A percentile compares a stretch with the other conserved stretches of the same genome.
Evolutionary conservation across 2,329 filamentous ascomycete genomes (phyloP).

Genomic region (Aspergillus vadensis): DNA sequence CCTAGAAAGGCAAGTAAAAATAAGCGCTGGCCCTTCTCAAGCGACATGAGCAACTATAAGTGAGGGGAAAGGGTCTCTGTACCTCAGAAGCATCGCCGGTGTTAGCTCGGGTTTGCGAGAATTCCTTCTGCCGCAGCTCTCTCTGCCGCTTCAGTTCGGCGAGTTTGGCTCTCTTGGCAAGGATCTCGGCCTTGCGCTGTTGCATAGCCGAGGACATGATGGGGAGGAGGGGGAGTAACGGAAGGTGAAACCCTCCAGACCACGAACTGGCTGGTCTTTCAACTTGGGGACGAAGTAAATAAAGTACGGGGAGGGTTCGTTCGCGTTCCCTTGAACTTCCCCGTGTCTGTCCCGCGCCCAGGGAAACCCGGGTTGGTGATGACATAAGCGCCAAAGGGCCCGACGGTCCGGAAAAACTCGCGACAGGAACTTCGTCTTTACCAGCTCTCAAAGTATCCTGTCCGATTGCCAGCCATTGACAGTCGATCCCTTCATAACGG

Average conservation of each 20-base stretch:
- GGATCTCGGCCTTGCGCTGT: slow-evolving; percentile 89
- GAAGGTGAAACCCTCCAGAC: slow-evolving; percentile 8
- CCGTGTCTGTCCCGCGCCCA: slow-evolving; percentile 20
- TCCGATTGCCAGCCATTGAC: slow-evolving; percentile 42
- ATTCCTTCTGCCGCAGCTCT: slow-evolving; percentile 77
- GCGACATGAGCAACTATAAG: background rate
- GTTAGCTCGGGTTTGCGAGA: slow-evolving; percentile 68
- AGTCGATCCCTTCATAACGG: slow-evolving; percentile 36
- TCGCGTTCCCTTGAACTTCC: background rate
- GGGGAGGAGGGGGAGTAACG: slow-evolving; percentile 16
- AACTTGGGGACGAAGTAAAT: background rate
- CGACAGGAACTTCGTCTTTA: slow-evolving; percentile 43
- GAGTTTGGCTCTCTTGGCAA: slow-evolving; percentile 95
- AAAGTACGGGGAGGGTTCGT: background rate
- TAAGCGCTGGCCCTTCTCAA: slow-evolving; percentile 8
- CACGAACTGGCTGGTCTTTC: background rate
- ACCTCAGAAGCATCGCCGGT: slow-evolving; percentile 72
- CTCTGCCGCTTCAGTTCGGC: slow-evolving; percentile 93
- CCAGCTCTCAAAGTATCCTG: slow-evolving; percentile 26
- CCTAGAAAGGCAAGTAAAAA: slow-evolving; percentile 43
- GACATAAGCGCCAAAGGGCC: slow-evolving; percentile 41
- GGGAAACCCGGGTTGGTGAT: slow-evolving; percentile 25
- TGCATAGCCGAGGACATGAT: slow-evolving; percentile 50
- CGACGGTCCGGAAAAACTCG: slow-evolving; percentile 46
- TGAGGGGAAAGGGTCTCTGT: slow-evolving; percentile 24